A percentile compares a stretch with the other conserved stretches of the same genome.
Conservation (phyloP, 768 basidiomycete genomes). For the Filobasidium wieringae region DNA sequence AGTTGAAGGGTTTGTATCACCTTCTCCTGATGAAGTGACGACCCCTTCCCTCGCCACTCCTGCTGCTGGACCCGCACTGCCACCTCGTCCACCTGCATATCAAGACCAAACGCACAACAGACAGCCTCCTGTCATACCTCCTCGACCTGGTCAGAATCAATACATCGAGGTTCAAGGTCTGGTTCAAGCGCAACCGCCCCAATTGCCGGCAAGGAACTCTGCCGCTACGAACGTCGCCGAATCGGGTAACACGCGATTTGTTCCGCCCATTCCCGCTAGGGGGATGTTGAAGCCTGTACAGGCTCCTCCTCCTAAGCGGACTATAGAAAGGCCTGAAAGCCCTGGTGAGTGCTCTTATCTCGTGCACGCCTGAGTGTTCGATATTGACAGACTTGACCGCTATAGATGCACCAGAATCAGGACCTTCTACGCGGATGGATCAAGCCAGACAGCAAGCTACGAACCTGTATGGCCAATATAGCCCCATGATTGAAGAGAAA, state of each 20-base stretch:
- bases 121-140: not conserved
- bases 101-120: not conserved
- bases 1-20: not conserved
- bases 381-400: no score
- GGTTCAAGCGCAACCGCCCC: no score
- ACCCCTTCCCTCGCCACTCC: not conserved
- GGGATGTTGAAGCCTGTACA: not conserved
- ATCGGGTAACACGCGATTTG: not conserved
- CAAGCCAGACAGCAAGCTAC: not conserved
- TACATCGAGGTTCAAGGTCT: no score
- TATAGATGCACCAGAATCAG: no score
- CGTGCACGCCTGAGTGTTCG: no score
- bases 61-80: not conserved
- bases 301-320: not conserved
- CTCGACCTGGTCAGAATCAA: no score
- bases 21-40: no score
- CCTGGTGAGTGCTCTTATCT: not conserved
- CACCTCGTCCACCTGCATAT: not conserved
- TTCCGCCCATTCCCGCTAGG: not conserved
- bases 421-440: not conserved
- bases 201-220: no score
- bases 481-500: not conserved
- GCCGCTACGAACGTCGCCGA: not conserved
- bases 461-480: not conserved
- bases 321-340: not conserved